Base-by-base conservation (phyloP, 257 asterid genomes). In the Solanum virginianum region DNA sequence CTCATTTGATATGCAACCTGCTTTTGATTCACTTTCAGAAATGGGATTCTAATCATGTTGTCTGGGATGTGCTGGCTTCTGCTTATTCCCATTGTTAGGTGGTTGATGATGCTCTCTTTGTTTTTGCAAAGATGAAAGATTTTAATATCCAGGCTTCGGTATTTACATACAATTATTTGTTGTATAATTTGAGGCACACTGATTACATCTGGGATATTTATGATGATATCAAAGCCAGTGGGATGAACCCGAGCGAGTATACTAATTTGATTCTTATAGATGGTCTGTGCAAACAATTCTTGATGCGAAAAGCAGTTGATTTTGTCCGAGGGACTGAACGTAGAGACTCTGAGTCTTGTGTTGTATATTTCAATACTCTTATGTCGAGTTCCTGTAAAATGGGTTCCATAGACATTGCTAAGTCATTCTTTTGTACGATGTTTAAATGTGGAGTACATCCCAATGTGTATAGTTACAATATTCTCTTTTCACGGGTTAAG, bases 51-150 rank as follows among this genome's bases (percentile, higher is more conserved):
- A 88, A 83, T 84, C 86, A 85, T 83, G 45, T 87, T 84, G 94
- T 94, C 71, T 94, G 96, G 99, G 95, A 95, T 88, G 88, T 90
- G 88, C 87, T 95, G 87, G 92, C 92, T 85, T 91, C 92, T 90
- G 90, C 90, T 80, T 95, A 89, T 87, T 91, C 94, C 75, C 88
- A 89, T 84, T 82, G 80, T 41, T 87, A 83, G 80, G 92, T 95
- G 99, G 90, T 91, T 24, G 86, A 86, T 57, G 99, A 94, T 90
- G 91, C 95, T 81, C 94, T 94, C 79, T 59, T 87, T 85, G 94
- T 93, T 72, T 83, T 95, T 56, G 72, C 88, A 83, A 91, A 87
- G 91, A 95, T 95, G 99, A 92, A 91, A 81, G 93, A 92, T 84
- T 82, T 90, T 45, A 65, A 83, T 66, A 86, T 93, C 54, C 93